phyloP scores from a whole-genome alignment of 2,329 filamentous ascomycete species.

The Myotisia sp. region DNA sequence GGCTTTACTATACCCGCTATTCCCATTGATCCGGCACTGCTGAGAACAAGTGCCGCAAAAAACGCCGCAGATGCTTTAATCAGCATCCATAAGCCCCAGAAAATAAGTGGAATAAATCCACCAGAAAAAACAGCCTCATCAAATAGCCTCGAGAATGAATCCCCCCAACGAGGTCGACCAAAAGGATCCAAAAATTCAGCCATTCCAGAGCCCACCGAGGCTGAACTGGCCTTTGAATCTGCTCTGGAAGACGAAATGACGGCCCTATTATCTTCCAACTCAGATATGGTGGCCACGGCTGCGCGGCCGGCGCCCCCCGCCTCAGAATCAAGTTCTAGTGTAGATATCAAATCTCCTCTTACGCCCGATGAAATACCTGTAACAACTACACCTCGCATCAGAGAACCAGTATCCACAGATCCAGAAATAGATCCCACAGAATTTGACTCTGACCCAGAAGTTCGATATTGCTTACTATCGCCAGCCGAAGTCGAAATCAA shows the following conservation, averaged over 20 bases:
- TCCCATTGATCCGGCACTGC: conserved; percentile 32
- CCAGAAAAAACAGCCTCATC: background rate
- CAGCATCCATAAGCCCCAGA: background rate
- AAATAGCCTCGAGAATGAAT: background rate
- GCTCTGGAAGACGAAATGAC: conserved; percentile 55
- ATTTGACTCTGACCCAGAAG: conserved; percentile 80
- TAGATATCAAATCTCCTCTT: conserved; percentile 20
- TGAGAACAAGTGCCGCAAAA: conserved; percentile 6
- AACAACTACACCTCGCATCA: conserved; percentile 6
- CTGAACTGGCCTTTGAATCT: conserved; percentile 46
- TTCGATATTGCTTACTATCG: conserved; percentile 61
- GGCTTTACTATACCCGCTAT: conserved; percentile 51
- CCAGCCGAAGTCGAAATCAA: conserved; percentile 66
- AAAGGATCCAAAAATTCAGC: conserved; percentile 20
- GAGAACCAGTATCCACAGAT: conserved; percentile 38
- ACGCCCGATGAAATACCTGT: conserved; percentile 4
- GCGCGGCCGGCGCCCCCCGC: conserved; percentile 7
- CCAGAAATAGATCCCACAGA: conserved; percentile 59
- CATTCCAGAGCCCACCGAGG: conserved; percentile 42
- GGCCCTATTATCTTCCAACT: conserved; percentile 42
- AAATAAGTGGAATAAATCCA: too few species aligned
- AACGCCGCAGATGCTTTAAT: conserved; percentile 1
- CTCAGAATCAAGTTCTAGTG: background rate
- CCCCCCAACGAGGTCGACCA: conserved; percentile 13
- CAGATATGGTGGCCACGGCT: conserved; percentile 23